These are phyloP conservation scores for Perkinsus olseni DNA, from an alignment of 169 alveolate genomes.

Conservation along the genomic window DNA sequence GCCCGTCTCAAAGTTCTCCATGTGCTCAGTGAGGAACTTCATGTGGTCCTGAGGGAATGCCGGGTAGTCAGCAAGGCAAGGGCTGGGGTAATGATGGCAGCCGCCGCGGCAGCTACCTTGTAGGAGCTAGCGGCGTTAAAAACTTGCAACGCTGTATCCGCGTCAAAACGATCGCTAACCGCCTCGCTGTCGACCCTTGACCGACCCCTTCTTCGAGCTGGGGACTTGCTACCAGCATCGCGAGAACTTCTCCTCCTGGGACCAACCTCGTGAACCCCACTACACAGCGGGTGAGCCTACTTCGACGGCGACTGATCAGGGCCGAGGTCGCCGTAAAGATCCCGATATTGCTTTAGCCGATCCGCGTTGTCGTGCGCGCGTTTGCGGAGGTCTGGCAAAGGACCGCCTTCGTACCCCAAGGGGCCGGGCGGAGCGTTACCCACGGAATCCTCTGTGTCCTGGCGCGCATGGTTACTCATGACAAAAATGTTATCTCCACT, in stretches of 20 bases:
- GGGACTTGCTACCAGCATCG: too few species aligned
- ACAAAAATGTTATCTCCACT: background rate
- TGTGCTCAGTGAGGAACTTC: background rate
- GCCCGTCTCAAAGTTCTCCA: background rate
- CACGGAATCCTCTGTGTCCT: background rate
- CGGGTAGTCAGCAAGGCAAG: background rate
- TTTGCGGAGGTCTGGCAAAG: background rate
- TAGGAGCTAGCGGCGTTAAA: background rate
- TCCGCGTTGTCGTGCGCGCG: background rate
- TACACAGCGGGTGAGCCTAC: background rate
- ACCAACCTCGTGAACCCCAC: too few species aligned
- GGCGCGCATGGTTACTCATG: background rate
- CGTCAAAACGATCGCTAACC: background rate
- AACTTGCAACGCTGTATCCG: background rate
- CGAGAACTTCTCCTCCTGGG: too few species aligned
- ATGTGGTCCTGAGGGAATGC: background rate
- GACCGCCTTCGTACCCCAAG: too few species aligned
- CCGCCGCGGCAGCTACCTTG: too few species aligned
- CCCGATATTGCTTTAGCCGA: background rate
- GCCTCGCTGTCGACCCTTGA: background rate
- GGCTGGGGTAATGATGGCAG: too few species aligned
- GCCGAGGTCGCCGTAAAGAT: background rate
- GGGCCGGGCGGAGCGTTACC: background rate
- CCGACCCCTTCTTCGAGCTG: background rate
- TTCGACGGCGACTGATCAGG: background rate